phyloP scores from a whole-genome alignment of 441 rosid species.

The Isatis lusitanica region DNA sequence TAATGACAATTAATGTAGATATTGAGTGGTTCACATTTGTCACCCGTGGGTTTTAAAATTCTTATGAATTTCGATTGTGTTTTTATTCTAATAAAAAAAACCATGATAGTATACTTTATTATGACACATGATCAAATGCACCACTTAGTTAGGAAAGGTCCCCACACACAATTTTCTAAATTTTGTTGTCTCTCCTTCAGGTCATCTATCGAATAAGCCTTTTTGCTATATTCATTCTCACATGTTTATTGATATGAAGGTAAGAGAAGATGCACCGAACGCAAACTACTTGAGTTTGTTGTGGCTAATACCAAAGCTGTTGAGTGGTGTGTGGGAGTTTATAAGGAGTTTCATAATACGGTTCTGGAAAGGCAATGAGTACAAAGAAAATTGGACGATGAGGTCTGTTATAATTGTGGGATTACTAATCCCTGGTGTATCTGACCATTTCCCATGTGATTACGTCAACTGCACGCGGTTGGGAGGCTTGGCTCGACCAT shows the following conservation, averaged over 20 bases:
- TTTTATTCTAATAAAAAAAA: too few relatives aligned
- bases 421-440: slow-evolving; percentile 40
- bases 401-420: slow-evolving; percentile 40
- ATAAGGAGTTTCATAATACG: slow-evolving; percentile 46
- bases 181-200: neutral
- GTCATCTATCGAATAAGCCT: neutral
- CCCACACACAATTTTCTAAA: neutral
- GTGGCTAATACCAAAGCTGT: slow-evolving; percentile 30
- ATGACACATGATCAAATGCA: neutral
- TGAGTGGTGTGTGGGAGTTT: slow-evolving; percentile 48
- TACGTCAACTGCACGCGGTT: slow-evolving; percentile 45
- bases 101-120: too few relatives aligned
- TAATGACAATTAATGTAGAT: too few relatives aligned
- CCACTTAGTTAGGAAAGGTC: neutral
- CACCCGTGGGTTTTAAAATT: too few relatives aligned
- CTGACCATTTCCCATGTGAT: slow-evolving; percentile 53
- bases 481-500: slow-evolving; percentile 37
- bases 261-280: slow-evolving; percentile 47
- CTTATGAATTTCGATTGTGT: too few relatives aligned
- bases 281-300: slow-evolving; percentile 43
- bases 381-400: slow-evolving; percentile 41
- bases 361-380: slow-evolving; percentile 39
- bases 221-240: neutral
- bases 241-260: slow-evolving; percentile 22
- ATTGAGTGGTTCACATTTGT: too few relatives aligned